phyloP scores from a whole-genome alignment of 108 stramenopile species.

The Discostella stelligeroides region DNA sequence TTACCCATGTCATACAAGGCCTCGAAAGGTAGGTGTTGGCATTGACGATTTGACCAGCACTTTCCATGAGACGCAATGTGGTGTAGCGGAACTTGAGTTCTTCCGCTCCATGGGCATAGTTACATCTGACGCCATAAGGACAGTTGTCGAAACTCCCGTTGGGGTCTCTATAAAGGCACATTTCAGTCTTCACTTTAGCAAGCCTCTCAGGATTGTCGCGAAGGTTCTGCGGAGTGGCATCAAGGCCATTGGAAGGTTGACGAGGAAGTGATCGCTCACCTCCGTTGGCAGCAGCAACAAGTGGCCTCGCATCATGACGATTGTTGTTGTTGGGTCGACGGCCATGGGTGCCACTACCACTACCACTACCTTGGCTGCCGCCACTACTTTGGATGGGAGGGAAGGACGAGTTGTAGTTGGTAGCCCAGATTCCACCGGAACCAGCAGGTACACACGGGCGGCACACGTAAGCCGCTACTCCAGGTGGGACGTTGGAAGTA shows the following conservation, averaged over 20 bases:
- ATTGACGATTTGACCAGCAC: slow-evolving; percentile 36
- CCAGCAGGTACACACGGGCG: no score
- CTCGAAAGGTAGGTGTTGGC: slow-evolving; percentile 26
- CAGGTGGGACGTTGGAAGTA: no score
- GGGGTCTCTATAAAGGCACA: slow-evolving; percentile 23
- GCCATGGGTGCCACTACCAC: no score
- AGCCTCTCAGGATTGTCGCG: slow-evolving; percentile 37
- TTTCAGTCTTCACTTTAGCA: slow-evolving; percentile 42
- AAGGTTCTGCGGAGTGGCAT: slow-evolving; percentile 40
- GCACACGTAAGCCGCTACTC: no score
- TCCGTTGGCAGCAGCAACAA: no score
- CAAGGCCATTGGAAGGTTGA: background rate
- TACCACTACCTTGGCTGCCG: no score
- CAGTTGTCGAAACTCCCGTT: slow-evolving; percentile 19
- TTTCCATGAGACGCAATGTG: slow-evolving; percentile 36
- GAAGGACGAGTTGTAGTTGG: no score
- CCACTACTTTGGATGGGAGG: no score
- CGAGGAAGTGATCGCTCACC: no score
- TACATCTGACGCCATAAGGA: slow-evolving; percentile 22
- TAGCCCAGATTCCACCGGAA: no score
- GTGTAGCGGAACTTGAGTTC: slow-evolving; percentile 40
- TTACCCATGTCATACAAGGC: slow-evolving; percentile 31
- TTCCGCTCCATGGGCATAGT: slow-evolving; percentile 37
- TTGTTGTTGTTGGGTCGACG: no score
- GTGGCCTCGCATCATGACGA: no score